Evolutionary conservation across 2,329 filamentous ascomycete species (phyloP), one percentile per base, ranked within the genome.

Genomic region (Samsoniella hepiali): DNA sequence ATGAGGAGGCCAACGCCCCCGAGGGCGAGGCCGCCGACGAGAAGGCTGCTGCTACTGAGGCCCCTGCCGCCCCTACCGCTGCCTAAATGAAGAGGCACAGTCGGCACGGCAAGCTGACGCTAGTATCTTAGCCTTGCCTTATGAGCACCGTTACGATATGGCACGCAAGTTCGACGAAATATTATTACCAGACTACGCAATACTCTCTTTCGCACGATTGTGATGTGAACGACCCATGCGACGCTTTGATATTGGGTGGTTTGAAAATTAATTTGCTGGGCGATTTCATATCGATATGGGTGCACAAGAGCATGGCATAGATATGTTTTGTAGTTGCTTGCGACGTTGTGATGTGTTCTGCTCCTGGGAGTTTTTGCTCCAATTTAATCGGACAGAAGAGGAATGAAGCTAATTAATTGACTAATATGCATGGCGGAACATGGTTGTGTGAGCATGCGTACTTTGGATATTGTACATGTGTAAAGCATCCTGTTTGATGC

Each of bases 1-100:
- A 89, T 68, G 94, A 97, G 80, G 94, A 97, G 76, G 87, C 90
- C 73, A 89, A 84, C 72, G 79, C 79, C 67, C 77, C 77, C 58
- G 79, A 82, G 68, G 74, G 75, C 58, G 75, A 74, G 66, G 78
- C 79, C 72, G 70, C 74, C 69, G 78, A 75, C 65, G 78, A 83
- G 66, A 71, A 74, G 62, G 75, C 75, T 67, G 65, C 70, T 63
- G 68, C 72, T 45, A 66, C 71, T 56, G 72, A 76, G 64, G 74
- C 69, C 38, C 63, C 70, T 59, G 64, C 71, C 47, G 69, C 65
- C 51, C 64, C 67, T 65, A 69, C 65, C 57, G 62, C 67, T 64
- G 73, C 74, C 64, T 77, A 77, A 72, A 65, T 29, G n/a, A 42
- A 62, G 54, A 66, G 54, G 65, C 63, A 60, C 17, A 50, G 51